Percentiles rank a stretch among this genome's conserved stretches.
Conservation (phyloP, 2,329 filamentous ascomycete species). For the Elsinoe ampelina region DNA sequence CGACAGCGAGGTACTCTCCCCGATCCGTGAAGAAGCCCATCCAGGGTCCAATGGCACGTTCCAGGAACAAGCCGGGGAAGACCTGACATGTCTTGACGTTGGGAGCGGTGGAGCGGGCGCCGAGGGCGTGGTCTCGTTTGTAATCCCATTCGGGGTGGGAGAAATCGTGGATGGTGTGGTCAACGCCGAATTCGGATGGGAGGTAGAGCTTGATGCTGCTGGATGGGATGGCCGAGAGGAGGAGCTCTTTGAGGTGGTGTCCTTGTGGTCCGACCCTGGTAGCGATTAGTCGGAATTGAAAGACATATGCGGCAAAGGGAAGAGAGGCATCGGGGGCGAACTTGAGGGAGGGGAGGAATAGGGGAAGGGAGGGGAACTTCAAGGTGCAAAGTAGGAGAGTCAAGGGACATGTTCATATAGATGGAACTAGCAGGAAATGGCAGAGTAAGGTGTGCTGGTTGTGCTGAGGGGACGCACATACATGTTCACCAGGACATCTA, state of each 20-base stretch:
- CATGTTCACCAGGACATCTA: conserved; percentile 25
- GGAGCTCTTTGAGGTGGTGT: conserved; percentile 25
- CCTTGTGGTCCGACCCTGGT: conserved; percentile 24
- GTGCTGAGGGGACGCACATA: neutral
- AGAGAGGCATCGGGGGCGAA: no score
- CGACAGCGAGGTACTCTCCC: conserved; percentile 26
- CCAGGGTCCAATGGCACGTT: conserved; percentile 29
- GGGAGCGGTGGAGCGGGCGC: conserved; percentile 17
- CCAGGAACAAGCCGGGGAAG: conserved; percentile 28
- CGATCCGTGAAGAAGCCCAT: conserved; percentile 26
- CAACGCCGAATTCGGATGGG: conserved; percentile 31
- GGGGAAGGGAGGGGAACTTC: no score
- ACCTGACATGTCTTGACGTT: conserved; percentile 25
- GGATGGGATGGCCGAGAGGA: conserved; percentile 21
- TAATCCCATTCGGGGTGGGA: conserved; percentile 28
- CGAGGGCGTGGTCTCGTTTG: conserved; percentile 25
- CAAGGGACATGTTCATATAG: no score
- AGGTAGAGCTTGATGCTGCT: conserved; percentile 28
- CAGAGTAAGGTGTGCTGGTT: no score
- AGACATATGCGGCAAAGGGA: neutral
- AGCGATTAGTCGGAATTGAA: neutral
- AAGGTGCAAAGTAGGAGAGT: no score
- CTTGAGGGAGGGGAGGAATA: no score
- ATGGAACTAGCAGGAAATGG: no score
- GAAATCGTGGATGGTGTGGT: conserved; percentile 31